Conservation (phyloP, 139 green algal species). For the Coccomyxa sp. region DNA sequence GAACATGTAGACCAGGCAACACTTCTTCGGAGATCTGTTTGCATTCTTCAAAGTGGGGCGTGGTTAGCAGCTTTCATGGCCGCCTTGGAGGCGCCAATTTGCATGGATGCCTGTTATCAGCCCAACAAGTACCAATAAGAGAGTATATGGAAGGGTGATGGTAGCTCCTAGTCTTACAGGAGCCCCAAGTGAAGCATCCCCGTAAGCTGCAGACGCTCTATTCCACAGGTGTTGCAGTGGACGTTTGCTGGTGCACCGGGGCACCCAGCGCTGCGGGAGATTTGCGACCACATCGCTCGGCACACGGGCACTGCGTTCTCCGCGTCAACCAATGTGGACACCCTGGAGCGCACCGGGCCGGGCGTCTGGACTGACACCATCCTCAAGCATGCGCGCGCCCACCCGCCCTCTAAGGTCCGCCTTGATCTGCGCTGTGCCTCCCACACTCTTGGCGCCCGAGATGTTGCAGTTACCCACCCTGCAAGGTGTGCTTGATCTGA, state of each 20-base stretch:
- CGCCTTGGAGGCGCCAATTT: not conserved
- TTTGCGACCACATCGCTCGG: constrained; percentile 71
- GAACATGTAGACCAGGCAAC: too few relatives aligned
- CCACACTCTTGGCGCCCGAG: not conserved
- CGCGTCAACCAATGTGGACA: constrained; percentile 66
- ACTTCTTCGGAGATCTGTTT: too few relatives aligned
- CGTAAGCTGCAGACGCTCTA: not conserved
- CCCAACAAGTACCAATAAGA: too few relatives aligned
- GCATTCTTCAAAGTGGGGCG: too few relatives aligned
- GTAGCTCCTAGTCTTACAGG: too few relatives aligned
- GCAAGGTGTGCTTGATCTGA: too few relatives aligned
- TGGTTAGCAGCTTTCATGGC: not conserved
- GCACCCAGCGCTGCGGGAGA: constrained; percentile 70
- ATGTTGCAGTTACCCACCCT: too few relatives aligned
- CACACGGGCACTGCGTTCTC: constrained; percentile 35
- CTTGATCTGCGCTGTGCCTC: not conserved
- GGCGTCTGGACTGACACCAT: constrained; percentile 81
- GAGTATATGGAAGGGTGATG: too few relatives aligned
- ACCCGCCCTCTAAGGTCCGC: constrained; percentile 17
- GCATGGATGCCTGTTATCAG: not conserved
- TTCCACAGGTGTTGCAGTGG: constrained; percentile 62
- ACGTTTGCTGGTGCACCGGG: constrained; percentile 79
- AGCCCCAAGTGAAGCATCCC: too few relatives aligned
- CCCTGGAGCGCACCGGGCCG: constrained; percentile 75
- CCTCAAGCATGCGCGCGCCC: constrained; percentile 46